Evolutionary conservation across 306 rosid species (phyloP).

Genomic region (Vigna reflexopilosa): DNA sequence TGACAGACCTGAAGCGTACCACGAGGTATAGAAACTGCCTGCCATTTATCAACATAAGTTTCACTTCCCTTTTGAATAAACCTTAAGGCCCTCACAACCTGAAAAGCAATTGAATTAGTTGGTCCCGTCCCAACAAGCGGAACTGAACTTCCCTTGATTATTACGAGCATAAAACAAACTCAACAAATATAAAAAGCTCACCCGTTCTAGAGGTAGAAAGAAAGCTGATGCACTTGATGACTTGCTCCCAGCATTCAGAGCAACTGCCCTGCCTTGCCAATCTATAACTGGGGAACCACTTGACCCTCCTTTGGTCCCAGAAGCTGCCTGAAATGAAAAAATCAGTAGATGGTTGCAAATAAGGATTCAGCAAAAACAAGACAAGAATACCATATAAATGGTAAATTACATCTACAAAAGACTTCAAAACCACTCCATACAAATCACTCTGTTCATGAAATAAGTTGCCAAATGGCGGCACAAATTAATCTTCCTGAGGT

Average conservation of each 20-base stretch:
- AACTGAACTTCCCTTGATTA: constrained; percentile 41
- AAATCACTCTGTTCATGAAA: constrained; percentile 20
- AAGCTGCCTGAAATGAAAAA: constrained; percentile 80
- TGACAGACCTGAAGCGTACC: constrained; percentile 98
- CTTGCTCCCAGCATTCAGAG: constrained; percentile 98
- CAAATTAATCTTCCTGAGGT: constrained; percentile 17
- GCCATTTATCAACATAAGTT: constrained; percentile 73
- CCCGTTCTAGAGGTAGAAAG: constrained; percentile 90
- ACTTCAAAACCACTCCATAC: constrained; percentile 28
- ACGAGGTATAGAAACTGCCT: constrained; percentile 85
- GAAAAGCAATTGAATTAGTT: constrained; percentile 45
- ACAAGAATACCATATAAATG: background rate
- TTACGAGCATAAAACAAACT: constrained; percentile 37
- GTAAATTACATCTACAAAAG: constrained; percentile 6
- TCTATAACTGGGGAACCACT: constrained; percentile 98
- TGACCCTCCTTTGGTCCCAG: constrained; percentile 99
- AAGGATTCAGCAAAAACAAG: constrained; percentile 19
- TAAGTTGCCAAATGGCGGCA: constrained; percentile 14
- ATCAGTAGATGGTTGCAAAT: constrained; percentile 38
- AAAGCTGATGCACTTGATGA: constrained; percentile 95
- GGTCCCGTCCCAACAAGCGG: constrained; percentile 38
- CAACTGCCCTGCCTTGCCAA: constrained; percentile 95
- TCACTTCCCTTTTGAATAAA: constrained; percentile 76
- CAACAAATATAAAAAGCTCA: constrained; percentile 50
- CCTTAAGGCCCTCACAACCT: constrained; percentile 94